Percentiles rank a stretch among this genome's conserved stretches.
Conservation (phyloP, 139 green algal species). For the Ulvella scutata region DNA sequence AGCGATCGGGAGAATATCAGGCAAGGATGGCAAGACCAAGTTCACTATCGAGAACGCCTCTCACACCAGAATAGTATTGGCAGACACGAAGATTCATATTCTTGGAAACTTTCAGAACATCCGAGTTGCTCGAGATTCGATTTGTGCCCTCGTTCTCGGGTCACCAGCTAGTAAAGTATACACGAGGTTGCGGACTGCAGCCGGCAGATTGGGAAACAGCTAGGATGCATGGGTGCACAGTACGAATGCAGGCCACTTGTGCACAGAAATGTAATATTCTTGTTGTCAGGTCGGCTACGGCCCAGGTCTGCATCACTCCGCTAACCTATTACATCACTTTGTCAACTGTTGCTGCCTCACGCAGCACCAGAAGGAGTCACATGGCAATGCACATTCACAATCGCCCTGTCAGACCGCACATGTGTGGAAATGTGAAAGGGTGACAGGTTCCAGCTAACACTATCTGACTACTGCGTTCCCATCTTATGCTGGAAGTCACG, state of each 20-base stretch:
- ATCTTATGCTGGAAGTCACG: neutral
- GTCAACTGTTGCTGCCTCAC: too few species aligned
- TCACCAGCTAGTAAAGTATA: constrained; percentile 97
- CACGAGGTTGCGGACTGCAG: constrained; percentile 47
- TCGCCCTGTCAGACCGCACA: too few species aligned
- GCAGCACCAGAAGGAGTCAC: too few species aligned
- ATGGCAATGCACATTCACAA: too few species aligned
- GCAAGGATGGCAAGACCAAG: constrained; percentile 95
- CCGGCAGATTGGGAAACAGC: neutral
- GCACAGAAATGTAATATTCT: too few species aligned
- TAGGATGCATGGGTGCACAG: too few species aligned
- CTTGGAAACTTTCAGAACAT: constrained; percentile 87
- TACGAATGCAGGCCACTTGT: too few species aligned
- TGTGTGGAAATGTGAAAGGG: too few species aligned
- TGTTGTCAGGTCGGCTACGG: too few species aligned
- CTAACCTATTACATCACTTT: too few species aligned
- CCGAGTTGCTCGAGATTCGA: constrained; percentile 58
- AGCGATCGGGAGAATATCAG: constrained; percentile 82
- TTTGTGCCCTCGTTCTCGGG: constrained; percentile 89
- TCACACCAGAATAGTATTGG: constrained; percentile 88
- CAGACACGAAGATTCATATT: constrained; percentile 94
- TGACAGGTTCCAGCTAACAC: neutral
- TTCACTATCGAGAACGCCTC: constrained; percentile 99
- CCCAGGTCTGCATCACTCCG: too few species aligned
- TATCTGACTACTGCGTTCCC: neutral